Evolutionary conservation across 2,329 filamentous ascomycete genomes (phyloP).

Genomic region (Colletotrichum plurivorum): DNA sequence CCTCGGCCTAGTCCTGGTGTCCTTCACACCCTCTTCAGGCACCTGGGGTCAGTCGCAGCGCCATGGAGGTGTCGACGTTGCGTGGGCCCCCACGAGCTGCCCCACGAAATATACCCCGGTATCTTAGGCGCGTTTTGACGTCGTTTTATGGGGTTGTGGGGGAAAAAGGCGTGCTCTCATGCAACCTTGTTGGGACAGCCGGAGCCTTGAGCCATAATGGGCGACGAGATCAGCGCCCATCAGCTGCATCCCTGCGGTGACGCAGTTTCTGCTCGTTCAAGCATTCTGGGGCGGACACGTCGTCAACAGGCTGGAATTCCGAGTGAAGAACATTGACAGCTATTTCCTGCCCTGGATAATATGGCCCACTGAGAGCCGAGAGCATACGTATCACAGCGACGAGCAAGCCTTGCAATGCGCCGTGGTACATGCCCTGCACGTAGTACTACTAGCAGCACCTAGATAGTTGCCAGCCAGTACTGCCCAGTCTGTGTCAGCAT

Average conservation of each 20-base stretch:
- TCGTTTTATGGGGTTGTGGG: conserved; percentile 42
- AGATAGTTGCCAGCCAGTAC: neutral
- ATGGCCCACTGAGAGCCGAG: neutral
- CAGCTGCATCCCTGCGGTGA: conserved; percentile 19
- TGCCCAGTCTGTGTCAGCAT: conserved; percentile 19
- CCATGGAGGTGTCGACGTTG: conserved; percentile 22
- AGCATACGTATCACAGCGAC: neutral
- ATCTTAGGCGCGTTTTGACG: conserved; percentile 35
- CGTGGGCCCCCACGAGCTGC: conserved; percentile 37
- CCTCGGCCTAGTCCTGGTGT: conserved; percentile 13
- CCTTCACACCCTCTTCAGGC: conserved; percentile 31
- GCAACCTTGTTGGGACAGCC: conserved; percentile 37
- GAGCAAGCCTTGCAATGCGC: neutral
- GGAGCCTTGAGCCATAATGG: conserved; percentile 23
- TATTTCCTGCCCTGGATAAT: neutral
- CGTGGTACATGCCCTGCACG: no score
- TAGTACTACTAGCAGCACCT: no score
- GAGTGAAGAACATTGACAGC: conserved; percentile 18
- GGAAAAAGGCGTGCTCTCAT: conserved; percentile 35
- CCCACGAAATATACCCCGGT: conserved; percentile 35
- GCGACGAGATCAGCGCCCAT: conserved; percentile 26
- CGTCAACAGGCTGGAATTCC: neutral
- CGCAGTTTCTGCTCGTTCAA: conserved; percentile 19
- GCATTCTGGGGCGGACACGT: conserved; percentile 3
- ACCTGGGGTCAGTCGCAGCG: neutral